Evolutionary conservation across 225 moss, liverwort and hornwort genomes (phyloP).

Genomic region (Climacium dendroides): DNA sequence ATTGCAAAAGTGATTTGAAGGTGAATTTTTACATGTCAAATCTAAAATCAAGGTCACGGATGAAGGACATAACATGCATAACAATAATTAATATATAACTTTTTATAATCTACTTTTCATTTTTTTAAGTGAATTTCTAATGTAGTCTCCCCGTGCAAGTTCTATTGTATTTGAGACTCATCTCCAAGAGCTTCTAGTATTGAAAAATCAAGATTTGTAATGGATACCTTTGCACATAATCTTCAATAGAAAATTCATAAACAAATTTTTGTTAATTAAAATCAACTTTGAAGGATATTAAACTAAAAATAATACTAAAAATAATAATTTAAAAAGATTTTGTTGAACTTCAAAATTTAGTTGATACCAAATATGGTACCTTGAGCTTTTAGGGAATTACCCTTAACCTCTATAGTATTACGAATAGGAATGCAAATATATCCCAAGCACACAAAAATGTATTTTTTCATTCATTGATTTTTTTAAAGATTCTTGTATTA

Average conservation of each 20-base stretch:
- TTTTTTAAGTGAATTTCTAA: not conserved
- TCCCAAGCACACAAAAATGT: no score
- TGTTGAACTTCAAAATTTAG: not conserved
- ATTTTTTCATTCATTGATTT: no score
- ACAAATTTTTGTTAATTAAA: not conserved
- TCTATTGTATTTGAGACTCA: not conserved
- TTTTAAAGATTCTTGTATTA: no score
- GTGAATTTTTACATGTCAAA: not conserved
- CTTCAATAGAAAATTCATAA: not conserved
- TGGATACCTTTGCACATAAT: no score
- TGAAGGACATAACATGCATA: not conserved
- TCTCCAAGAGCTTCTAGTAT: rapidly evolving
- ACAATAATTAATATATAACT: not conserved
- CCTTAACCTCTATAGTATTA: no score
- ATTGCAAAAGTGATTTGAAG: not conserved
- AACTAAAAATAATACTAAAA: not conserved
- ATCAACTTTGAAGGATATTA: not conserved
- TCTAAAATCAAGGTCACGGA: not conserved
- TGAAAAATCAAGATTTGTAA: not conserved
- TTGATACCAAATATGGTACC: no score
- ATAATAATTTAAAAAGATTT: not conserved
- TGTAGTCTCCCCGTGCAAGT: rapidly evolving
- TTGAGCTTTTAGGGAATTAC: no score
- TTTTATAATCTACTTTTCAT: not conserved
- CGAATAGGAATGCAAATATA: no score